Percentiles rank a stretch among this genome's conserved stretches.
Evolutionary conservation across 2,329 filamentous ascomycete species (phyloP).

Genomic region (Arthrobotrys iridis): DNA sequence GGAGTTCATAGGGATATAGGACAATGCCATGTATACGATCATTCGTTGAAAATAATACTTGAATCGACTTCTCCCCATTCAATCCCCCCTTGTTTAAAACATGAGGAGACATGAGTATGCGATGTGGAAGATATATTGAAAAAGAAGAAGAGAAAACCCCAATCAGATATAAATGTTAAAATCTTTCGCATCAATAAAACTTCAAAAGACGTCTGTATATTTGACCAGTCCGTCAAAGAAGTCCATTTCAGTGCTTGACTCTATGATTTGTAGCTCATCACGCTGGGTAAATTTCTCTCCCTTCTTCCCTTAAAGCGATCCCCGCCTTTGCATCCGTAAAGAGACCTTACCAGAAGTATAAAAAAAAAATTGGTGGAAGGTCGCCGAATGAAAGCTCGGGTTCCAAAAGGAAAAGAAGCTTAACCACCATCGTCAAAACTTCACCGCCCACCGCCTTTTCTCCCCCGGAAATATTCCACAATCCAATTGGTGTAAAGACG

Average conservation of each 20-base stretch:
- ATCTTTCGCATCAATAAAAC: slow-evolving; percentile 53
- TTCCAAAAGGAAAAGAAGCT: slow-evolving; percentile 67
- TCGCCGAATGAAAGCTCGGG: slow-evolving; percentile 64
- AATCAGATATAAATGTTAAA: slow-evolving; percentile 48
- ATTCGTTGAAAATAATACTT: not conserved
- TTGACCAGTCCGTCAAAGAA: slow-evolving; percentile 48
- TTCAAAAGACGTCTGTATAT: slow-evolving; percentile 50
- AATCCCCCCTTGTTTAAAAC: not conserved
- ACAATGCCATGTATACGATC: not conserved
- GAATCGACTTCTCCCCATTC: too few species aligned
- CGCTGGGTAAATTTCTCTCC: slow-evolving; percentile 61
- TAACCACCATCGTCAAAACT: slow-evolving; percentile 54
- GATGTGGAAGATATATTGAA: not conserved
- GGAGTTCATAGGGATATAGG: not conserved
- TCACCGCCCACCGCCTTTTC: not conserved
- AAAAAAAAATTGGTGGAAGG: slow-evolving; percentile 60
- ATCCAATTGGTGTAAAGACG: not conserved
- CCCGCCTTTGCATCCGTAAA: not conserved
- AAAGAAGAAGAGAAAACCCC: not conserved
- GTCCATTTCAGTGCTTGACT: slow-evolving; percentile 90
- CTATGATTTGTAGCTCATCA: slow-evolving; percentile 92
- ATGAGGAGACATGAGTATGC: too few species aligned
- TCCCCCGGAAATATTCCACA: not conserved
- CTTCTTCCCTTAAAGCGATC: not conserved
- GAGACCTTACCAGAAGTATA: slow-evolving; percentile 64